Evolutionary conservation across 768 basidiomycete species (phyloP), one percentile per base, ranked within the genome.

Genomic region (Trametes villosa): DNA sequence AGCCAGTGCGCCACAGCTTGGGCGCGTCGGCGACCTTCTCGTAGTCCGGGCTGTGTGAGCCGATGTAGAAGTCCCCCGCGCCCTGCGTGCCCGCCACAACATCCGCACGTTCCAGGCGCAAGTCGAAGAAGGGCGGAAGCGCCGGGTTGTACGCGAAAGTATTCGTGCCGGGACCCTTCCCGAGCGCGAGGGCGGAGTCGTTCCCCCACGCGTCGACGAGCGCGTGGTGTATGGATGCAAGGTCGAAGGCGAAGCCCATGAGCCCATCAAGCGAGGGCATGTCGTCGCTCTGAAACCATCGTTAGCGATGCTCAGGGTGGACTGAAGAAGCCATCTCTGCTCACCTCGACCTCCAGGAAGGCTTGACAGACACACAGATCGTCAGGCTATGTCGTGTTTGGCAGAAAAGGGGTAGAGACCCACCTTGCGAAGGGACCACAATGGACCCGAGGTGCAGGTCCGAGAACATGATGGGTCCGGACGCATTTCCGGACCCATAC

Each of bases 191-290:
- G 44, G 20, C 26, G 3, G 24, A 63, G 58, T 67, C 56, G 55
- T 15, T 15, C 22, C 42, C 57, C n/a, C 20, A 57, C 31, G 38
- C 59, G 53, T 33, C 53, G 57, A 15, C 18, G 8, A 57, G 24
- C 30, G 49, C 41, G 46, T 91, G 88, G 56, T 94, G 84, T 30
- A 76, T 80, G 4, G 91, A 93, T 34, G 92, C 82, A n/a, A 83
- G 80, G 52, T 85, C 86, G 68, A 92, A 92, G 29, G 93, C 89
- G 18, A 92, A 79, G 20, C 92, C 91, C 36, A 86, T 70, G 67
- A 94, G 84, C 26, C 92, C 92, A 63, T 75, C 27, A 12, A 46
- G n/a, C n/a, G n/a, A n/a, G n/a, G n/a, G n/a, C n/a, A n/a, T n/a
- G n/a, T n/a, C n/a, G n/a, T n/a, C n/a, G n/a, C n/a, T n/a, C n/a